Conservation (phyloP, 2,329 filamentous ascomycete genomes). For the Fusarium chlamydosporum region DNA sequence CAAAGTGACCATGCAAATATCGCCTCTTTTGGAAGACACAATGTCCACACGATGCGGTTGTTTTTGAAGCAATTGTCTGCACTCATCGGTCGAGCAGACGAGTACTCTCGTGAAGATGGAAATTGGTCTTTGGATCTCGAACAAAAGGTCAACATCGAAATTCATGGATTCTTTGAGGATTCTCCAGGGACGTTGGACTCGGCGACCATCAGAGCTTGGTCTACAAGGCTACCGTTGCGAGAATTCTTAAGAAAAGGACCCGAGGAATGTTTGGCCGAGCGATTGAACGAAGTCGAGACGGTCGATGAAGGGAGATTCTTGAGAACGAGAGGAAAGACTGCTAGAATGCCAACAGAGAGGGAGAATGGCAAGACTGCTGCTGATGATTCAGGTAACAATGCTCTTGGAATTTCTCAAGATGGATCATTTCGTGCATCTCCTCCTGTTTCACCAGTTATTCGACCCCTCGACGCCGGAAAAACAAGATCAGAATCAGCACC, state of each 20-base stretch:
- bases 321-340: constrained; percentile 49
- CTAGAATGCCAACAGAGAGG: constrained; percentile 34
- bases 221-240: constrained; percentile 64
- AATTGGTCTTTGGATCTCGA: constrained; percentile 66
- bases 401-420: constrained; percentile 54
- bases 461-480: constrained; percentile 49
- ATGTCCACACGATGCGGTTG: constrained; percentile 62
- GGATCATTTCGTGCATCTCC: constrained; percentile 37
- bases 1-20: constrained; percentile 69
- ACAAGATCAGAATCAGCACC: constrained; percentile 52
- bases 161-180: constrained; percentile 72
- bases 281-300: constrained; percentile 60
- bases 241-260: constrained; percentile 71
- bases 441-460: constrained; percentile 53
- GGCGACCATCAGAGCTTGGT: constrained; percentile 64
- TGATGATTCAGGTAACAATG: constrained; percentile 49
- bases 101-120: constrained; percentile 48
- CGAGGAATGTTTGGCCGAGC: constrained; percentile 66
- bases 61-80: constrained; percentile 56
- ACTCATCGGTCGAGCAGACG: constrained; percentile 55
- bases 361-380: constrained; percentile 3
- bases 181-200: constrained; percentile 53
- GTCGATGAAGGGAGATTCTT: constrained; percentile 53
- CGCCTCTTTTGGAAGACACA: constrained; percentile 67
- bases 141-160: constrained; percentile 68